phyloP scores from a whole-genome alignment of 352 stramenopile species.

The Peronospora belbahrii region DNA sequence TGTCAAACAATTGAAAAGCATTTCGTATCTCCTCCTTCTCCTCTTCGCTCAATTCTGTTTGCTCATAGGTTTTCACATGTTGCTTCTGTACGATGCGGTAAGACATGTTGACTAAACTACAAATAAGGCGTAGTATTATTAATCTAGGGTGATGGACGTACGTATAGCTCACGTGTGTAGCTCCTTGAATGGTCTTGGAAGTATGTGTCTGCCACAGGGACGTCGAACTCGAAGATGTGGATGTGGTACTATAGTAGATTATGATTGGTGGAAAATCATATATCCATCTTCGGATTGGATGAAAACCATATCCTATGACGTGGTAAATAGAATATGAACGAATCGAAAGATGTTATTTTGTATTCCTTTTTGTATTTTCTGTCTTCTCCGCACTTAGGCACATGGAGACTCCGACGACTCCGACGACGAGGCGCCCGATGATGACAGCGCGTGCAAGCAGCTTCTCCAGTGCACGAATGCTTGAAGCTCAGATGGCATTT shows the following conservation, averaged over 20 bases:
- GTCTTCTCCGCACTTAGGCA: conserved; percentile 13
- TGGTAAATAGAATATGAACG: conserved; percentile 11
- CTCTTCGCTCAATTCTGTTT: conserved; percentile 85
- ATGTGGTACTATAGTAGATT: too few species aligned
- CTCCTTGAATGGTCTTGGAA: too few species aligned
- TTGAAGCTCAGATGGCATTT: conserved; percentile 63
- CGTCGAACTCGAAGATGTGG: too few species aligned
- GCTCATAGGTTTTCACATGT: conserved; percentile 89
- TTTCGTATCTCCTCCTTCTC: conserved; percentile 95
- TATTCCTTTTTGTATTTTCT: conserved; percentile 17
- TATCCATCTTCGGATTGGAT: not conserved
- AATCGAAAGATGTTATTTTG: conserved; percentile 9
- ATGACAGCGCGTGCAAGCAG: not conserved
- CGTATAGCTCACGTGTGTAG: too few species aligned
- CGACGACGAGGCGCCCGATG: conserved; percentile 12
- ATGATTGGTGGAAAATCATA: conserved; percentile 4
- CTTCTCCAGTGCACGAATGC: conserved; percentile 33
- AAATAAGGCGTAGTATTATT: too few species aligned
- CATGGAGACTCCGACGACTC: conserved; percentile 18
- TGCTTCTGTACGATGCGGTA: conserved; percentile 72
- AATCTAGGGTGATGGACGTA: too few species aligned
- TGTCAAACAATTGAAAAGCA: conserved; percentile 97
- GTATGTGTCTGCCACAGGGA: too few species aligned
- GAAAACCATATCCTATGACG: not conserved
- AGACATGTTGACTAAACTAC: conserved; percentile 42